phyloP scores from a whole-genome alignment of 2,329 filamentous ascomycete species.

The Pseudogymnoascus sp. region DNA sequence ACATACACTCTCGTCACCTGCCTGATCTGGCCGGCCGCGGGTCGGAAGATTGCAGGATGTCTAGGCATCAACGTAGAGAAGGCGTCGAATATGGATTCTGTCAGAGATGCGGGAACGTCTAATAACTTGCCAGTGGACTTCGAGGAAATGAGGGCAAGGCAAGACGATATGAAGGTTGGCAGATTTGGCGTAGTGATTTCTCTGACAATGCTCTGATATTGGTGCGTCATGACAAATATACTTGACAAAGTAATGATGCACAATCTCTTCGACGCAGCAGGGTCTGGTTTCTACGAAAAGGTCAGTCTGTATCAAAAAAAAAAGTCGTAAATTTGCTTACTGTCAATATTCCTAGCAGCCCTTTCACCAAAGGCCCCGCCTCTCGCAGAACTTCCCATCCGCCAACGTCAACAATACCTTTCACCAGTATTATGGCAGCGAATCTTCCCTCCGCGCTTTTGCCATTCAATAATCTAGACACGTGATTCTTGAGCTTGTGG shows the following conservation, averaged over 20 bases:
- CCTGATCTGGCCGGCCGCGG: constrained; percentile 62
- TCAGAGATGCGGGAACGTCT: constrained; percentile 41
- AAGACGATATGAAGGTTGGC: constrained; percentile 64
- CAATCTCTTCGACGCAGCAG: constrained; percentile 66
- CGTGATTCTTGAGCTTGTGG: constrained; percentile 72
- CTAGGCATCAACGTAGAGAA: constrained; percentile 67
- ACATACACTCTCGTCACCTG: constrained; percentile 52
- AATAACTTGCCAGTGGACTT: constrained; percentile 31
- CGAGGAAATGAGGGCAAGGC: constrained; percentile 56
- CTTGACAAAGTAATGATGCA: constrained; percentile 70
- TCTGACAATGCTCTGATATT: constrained; percentile 73
- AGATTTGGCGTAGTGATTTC: constrained; percentile 83
- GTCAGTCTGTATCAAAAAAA: constrained; percentile 12
- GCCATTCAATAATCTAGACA: constrained; percentile 72
- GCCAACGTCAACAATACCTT: constrained; percentile 72
- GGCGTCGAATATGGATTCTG: constrained; percentile 64
- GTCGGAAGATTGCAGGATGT: constrained; percentile 76
- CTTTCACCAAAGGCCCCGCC: constrained; percentile 67
- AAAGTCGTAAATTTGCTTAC: constrained; percentile 34
- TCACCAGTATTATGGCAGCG: constrained; percentile 69
- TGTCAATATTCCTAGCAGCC: constrained; percentile 66
- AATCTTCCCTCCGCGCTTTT: constrained; percentile 68
- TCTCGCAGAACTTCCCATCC: constrained; percentile 75
- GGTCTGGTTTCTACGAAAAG: constrained; percentile 63
- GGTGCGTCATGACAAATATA: constrained; percentile 76